Evolutionary conservation across 768 basidiomycete genomes (phyloP), one percentile per base, ranked within the genome.

Genomic region (Tephrocybe sp.): DNA sequence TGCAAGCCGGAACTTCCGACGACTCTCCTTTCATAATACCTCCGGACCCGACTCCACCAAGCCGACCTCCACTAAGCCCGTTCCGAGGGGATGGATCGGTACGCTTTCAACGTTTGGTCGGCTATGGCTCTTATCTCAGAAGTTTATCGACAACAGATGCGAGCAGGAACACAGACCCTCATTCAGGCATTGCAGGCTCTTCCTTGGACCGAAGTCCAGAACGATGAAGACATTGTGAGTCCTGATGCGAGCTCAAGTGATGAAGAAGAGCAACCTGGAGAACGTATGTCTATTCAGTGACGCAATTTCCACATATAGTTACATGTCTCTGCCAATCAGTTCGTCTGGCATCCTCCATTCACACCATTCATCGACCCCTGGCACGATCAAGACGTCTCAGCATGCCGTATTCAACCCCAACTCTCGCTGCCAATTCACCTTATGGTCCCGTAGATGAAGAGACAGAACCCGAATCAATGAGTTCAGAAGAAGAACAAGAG

Each of bases 161-260:
- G 89, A 34, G 82, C 85, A 21, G 91, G 91, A 14, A 93, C 91
- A 2, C 92, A 93, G 64, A 89, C 91, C 2, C 80, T 93, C 44
- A 93, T 93, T 33, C 91, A 93, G 69, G 91, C 89, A 3, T 74
- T 93, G 12, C 91, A 93, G 61, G 91, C 90, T 1, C 74, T 93
- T 36, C 92, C 91, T 17, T 89, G 85, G 86, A 76, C 79, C 28
- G 83, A 84, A 53, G 75, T 79, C 8, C 87, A 91, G 56, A 83
- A 83, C 50, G 85, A 86, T 26, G 86, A 88, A 34, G 88, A 85
- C 42, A 67, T 75, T 24, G 61, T 74, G 10, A 67, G 72, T 52
- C 74, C 73, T 41, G 68, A 74, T 43, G 62, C 66, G 3, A 70
- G 68, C 50, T 69, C 75, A 25, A 86, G 85, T 53, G 88, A 88